A percentile compares a stretch with the other conserved stretches of the same genome.
Conservation (phyloP, 768 basidiomycete species). For the Coprinopsis strossmayeri region DNA sequence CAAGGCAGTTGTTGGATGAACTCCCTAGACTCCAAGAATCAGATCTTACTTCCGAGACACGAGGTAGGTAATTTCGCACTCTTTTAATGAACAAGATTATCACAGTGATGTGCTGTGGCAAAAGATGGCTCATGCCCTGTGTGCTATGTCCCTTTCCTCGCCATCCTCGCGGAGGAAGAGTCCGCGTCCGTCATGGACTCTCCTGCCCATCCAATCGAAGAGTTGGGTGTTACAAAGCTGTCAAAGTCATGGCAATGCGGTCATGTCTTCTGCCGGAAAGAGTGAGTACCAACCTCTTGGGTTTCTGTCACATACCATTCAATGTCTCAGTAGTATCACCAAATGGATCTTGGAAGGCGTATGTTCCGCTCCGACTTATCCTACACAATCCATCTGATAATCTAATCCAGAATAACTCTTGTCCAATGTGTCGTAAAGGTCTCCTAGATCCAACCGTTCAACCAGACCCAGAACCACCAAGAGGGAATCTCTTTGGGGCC, state of each 20-base stretch:
- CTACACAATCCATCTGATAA: not conserved
- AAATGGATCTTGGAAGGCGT: slow-evolving; percentile 60
- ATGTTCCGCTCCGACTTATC: slow-evolving; percentile 16
- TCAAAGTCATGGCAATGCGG: slow-evolving; percentile 45
- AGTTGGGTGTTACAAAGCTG: slow-evolving; percentile 64
- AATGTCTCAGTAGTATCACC: slow-evolving; percentile 38
- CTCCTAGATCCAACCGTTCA: slow-evolving; percentile 9
- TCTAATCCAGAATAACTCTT: slow-evolving; percentile 12
- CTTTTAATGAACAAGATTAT: too few relatives aligned
- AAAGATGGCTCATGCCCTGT: slow-evolving; percentile 71
- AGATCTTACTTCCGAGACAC: not conserved
- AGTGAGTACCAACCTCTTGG: slow-evolving; percentile 32
- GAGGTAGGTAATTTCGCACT: too few relatives aligned
- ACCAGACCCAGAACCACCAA: too few relatives aligned
- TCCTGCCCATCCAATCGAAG: slow-evolving; percentile 63
- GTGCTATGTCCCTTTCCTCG: slow-evolving; percentile 64
- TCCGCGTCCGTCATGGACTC: slow-evolving; percentile 70
- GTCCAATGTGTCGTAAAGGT: slow-evolving; percentile 13
- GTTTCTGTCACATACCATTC: not conserved
- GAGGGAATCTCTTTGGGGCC: too few relatives aligned
- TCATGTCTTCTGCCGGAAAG: slow-evolving; percentile 77
- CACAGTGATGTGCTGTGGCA: not conserved
- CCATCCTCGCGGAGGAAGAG: slow-evolving; percentile 71
- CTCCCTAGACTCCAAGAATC: slow-evolving; percentile 30
- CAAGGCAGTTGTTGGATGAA: slow-evolving; percentile 31